Evolutionary conservation across 1,284 basidiomycete genomes (phyloP).

Genomic region (Microbotryum scabiosae): DNA sequence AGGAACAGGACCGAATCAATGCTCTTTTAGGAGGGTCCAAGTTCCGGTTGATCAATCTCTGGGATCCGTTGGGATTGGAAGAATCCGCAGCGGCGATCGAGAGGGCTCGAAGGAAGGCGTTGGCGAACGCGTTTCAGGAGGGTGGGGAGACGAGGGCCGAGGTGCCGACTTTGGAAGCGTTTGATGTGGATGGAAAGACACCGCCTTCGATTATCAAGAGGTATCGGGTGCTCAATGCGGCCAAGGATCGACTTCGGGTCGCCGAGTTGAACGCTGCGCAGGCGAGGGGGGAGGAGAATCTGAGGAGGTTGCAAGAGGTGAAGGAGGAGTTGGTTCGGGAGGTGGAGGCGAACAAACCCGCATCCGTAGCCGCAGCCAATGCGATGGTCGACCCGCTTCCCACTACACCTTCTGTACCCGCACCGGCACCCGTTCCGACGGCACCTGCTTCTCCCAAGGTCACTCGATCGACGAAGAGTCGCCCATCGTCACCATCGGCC

Average conservation of each 20-base stretch:
- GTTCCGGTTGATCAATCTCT: conserved; percentile 16
- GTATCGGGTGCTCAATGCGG: too few species aligned
- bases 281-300: conserved; percentile 21
- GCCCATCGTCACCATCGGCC: not conserved
- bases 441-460: not conserved
- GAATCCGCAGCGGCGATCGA: conserved; percentile 2
- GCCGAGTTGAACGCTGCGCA: conserved; percentile 24
- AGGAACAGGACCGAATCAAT: conserved; percentile 26
- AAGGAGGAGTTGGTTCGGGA: conserved; percentile 8
- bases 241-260: conserved; percentile 18
- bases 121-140: conserved; percentile 6
- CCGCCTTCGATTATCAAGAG: too few species aligned
- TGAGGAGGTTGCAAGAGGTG: conserved; percentile 21
- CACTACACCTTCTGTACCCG: not conserved
- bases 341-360: not conserved
- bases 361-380: not conserved
- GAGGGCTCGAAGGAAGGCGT: conserved; percentile 3
- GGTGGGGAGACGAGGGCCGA: conserved; percentile 19
- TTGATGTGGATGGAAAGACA: conserved; percentile 10
- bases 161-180: conserved; percentile 19
- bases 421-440: not conserved
- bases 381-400: not conserved
- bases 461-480: not conserved
- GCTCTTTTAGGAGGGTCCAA: conserved; percentile 10
- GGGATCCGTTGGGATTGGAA: conserved; percentile 13